Percentiles rank a stretch among this genome's conserved stretches.
Conservation (phyloP, 345 rosid genomes). For the Eucalyptus urophylla region DNA sequence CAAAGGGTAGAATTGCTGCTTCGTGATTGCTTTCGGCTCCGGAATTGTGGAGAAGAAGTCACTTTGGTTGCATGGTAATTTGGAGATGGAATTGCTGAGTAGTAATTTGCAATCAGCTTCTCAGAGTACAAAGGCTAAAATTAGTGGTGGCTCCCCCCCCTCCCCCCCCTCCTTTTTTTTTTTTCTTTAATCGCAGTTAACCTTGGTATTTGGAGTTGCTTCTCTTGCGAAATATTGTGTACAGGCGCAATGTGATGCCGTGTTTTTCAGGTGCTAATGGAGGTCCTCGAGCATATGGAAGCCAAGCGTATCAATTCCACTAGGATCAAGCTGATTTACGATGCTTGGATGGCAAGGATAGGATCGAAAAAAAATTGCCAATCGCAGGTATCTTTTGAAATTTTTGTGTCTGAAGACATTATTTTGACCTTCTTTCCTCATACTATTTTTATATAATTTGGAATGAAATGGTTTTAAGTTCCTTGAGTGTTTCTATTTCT, state of each 20-base stretch:
- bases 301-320: slow-evolving; percentile 2
- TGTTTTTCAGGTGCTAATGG: slow-evolving; percentile 44
- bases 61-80: background rate
- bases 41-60: background rate
- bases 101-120: background rate
- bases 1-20: background rate
- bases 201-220: background rate
- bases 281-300: slow-evolving; percentile 31
- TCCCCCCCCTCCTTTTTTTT: too few relatives aligned
- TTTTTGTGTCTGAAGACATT: background rate
- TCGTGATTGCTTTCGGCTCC: background rate
- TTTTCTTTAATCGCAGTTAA: background rate
- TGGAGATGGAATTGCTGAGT: background rate
- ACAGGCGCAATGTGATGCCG: background rate
- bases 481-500: background rate
- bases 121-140: background rate
- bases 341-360: slow-evolving; percentile 63
- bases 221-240: background rate
- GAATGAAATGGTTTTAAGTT: background rate
- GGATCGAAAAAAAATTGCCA: slow-evolving; percentile 9
- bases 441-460: background rate
- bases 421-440: background rate
- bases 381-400: slow-evolving; percentile 24
- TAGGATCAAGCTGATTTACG: slow-evolving; percentile 33
- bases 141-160: background rate